Percentiles rank a stretch among this genome's conserved stretches.
phyloP scores from a whole-genome alignment of 108 stramenopile species.

The Discostella stelligeroides region DNA sequence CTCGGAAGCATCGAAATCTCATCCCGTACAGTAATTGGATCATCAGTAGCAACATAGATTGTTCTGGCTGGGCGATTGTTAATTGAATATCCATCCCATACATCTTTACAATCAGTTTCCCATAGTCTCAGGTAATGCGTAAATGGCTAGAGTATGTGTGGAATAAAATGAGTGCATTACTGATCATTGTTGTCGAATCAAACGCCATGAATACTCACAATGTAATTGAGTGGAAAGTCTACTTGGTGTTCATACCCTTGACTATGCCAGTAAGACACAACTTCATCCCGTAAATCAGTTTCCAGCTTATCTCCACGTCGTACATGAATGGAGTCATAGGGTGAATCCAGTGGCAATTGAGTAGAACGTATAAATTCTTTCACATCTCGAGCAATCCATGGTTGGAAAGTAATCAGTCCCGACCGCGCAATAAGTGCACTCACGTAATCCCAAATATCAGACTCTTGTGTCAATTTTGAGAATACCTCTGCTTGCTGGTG shows the following conservation, averaged over 20 bases:
- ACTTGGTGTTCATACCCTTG: conserved; percentile 19
- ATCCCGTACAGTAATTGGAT: conserved; percentile 21
- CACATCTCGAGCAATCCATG: conserved; percentile 37
- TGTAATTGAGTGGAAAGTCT: conserved; percentile 16
- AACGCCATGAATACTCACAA: conserved; percentile 14
- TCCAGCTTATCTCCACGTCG: conserved; percentile 42
- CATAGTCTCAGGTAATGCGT: conserved; percentile 26
- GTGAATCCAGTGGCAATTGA: conserved; percentile 12
- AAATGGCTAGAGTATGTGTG: conserved; percentile 1
- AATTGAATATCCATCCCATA: not conserved
- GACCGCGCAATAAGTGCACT: conserved; percentile 17
- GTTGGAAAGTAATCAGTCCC: conserved; percentile 20
- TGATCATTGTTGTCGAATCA: not conserved
- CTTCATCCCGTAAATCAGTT: conserved; percentile 16
- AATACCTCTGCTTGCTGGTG: conserved; percentile 18
- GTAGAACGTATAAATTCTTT: conserved; percentile 14
- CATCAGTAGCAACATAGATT: conserved; percentile 32
- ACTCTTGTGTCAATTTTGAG: conserved; percentile 8
- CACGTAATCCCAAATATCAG: conserved; percentile 22
- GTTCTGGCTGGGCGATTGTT: conserved; percentile 6
- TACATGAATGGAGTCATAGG: conserved; percentile 35
- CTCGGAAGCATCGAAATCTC: conserved; percentile 19
- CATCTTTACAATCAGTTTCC: conserved; percentile 7
- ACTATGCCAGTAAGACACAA: conserved; percentile 30
- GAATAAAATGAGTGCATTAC: not conserved